Evolutionary conservation across 2,329 filamentous ascomycete genomes (phyloP), one percentile per base, ranked within the genome.

Genomic region (Albophoma yamanashiensis): DNA sequence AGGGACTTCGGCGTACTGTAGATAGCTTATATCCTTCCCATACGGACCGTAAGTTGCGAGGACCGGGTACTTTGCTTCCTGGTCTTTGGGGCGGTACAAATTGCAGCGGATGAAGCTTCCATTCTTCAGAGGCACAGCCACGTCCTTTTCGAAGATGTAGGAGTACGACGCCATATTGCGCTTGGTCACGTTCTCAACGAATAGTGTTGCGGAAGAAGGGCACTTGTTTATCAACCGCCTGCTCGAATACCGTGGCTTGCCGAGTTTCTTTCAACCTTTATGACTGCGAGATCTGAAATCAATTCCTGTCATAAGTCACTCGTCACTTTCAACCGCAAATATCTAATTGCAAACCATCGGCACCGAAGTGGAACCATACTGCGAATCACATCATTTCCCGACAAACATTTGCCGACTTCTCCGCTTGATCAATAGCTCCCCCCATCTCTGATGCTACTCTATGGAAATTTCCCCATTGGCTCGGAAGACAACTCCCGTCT

Each of bases 31-130:
- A 65, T 90, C 87, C 65, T 91, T 90, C 55, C 88, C 87, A 63
- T 90, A 90, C 0, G 88, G 88, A 0, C 87, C 87, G 64, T 90
- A 90, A 0, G 87, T 90, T 2, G 88, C 82, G 11, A 90, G 69
- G 0, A 88, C 86, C 0, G 88, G 87, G 27, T 79, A 59, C 43
- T 45, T 45, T 12, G n/a, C n/a, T 25, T 25, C n/a, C 14, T 36
- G 62, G 14, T 61, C 65, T 58, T 73, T 70, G 0, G 74, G 74
- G 7, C 72, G 68, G 62, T 75, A 76, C 20, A 76, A 67, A 43
- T 76, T 76, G 62, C 71, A 73, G 15, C 74, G 70, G 22, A 76
- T 68, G 7, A 55, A 45, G n/a, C n/a, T 14, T 22, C 43, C n/a
- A 12, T 45, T 25, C 9, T 45, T 22, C n/a, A 55, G 20, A n/a